Percentiles rank a stretch among this genome's conserved stretches.
phyloP scores from a whole-genome alignment of 208 protist species.

The Strigomonas culicis region DNA sequence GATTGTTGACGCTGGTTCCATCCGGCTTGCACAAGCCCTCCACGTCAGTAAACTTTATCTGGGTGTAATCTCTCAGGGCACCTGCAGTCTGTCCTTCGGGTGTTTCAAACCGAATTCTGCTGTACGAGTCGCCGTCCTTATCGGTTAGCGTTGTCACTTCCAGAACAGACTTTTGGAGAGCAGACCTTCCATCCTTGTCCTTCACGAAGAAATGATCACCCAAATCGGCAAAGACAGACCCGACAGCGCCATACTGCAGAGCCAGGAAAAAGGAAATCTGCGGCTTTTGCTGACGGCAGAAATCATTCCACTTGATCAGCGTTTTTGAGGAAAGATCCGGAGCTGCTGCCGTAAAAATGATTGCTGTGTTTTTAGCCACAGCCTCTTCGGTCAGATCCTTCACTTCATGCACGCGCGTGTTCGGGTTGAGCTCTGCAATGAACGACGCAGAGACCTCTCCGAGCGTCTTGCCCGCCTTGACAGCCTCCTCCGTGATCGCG shows the following conservation, averaged over 20 bases:
- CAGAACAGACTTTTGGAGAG: conserved; percentile 72
- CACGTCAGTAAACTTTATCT: conserved; percentile 85
- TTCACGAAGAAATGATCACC: conserved; percentile 69
- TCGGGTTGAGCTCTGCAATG: conserved; percentile 89
- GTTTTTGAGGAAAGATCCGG: conserved; percentile 62
- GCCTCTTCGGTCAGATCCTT: conserved; percentile 46
- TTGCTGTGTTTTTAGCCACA: conserved; percentile 40
- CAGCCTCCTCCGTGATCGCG: conserved; percentile 57
- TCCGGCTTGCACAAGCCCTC: conserved; percentile 42
- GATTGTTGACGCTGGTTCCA: conserved; percentile 63
- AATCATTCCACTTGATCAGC: conserved; percentile 68
- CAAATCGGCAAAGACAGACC: conserved; percentile 84
- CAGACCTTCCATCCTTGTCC: conserved; percentile 77
- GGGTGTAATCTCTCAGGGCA: conserved; percentile 79
- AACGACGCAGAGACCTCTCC: conserved; percentile 58
- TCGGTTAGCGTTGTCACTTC: conserved; percentile 2
- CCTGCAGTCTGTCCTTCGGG: conserved; percentile 82
- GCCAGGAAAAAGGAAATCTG: conserved; percentile 79
- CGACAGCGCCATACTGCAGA: conserved; percentile 57
- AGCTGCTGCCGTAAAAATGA: conserved; percentile 77
- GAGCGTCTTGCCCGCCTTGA: conserved; percentile 46
- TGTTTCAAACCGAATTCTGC: conserved; percentile 74
- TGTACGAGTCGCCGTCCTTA: conserved; percentile 48
- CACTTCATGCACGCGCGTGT: conserved; percentile 66
- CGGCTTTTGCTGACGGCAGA: conserved; percentile 57